Conservation (phyloP, 345 rosid genomes). For the Populus davidiana region DNA sequence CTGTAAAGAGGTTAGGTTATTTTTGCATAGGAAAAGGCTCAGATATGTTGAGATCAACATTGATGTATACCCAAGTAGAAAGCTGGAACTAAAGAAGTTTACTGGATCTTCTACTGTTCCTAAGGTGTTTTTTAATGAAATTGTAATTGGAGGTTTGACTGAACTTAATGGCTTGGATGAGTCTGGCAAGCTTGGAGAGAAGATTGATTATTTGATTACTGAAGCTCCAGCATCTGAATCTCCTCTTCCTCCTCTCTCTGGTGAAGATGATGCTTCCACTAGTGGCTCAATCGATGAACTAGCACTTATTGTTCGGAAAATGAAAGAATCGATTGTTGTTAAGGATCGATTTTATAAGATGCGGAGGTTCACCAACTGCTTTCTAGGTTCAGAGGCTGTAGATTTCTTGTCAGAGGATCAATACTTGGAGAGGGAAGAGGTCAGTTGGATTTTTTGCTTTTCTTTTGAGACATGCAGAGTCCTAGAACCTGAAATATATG, state of each 20-base stretch:
- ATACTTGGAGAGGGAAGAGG: constrained; percentile 70
- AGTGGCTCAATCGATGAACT: constrained; percentile 71
- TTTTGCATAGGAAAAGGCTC: constrained; percentile 57
- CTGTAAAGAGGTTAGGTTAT: constrained; percentile 54
- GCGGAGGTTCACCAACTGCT: constrained; percentile 65
- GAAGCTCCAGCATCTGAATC: constrained; percentile 60
- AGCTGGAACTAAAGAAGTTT: constrained; percentile 61
- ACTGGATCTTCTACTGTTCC: constrained; percentile 69
- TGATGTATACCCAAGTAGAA: constrained; percentile 72
- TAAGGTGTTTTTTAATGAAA: constrained; percentile 66
- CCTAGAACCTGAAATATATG: not conserved
- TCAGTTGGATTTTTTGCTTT: constrained; percentile 22
- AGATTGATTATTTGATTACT: constrained; percentile 49
- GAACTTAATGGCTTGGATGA: constrained; percentile 60
- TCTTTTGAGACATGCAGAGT: not conserved
- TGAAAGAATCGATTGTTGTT: constrained; percentile 59
- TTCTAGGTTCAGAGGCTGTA: constrained; percentile 79
- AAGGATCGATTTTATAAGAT: constrained; percentile 75
- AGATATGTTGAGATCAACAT: constrained; percentile 73
- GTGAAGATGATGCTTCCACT: constrained; percentile 70
- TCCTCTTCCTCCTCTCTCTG: constrained; percentile 82
- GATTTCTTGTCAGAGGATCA: constrained; percentile 68
- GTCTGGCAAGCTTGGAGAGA: constrained; percentile 66
- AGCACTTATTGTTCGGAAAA: constrained; percentile 66
- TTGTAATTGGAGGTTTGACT: constrained; percentile 56